phyloP scores from a whole-genome alignment of 1,139 yeast species.

The Taphrina flavorubra region DNA sequence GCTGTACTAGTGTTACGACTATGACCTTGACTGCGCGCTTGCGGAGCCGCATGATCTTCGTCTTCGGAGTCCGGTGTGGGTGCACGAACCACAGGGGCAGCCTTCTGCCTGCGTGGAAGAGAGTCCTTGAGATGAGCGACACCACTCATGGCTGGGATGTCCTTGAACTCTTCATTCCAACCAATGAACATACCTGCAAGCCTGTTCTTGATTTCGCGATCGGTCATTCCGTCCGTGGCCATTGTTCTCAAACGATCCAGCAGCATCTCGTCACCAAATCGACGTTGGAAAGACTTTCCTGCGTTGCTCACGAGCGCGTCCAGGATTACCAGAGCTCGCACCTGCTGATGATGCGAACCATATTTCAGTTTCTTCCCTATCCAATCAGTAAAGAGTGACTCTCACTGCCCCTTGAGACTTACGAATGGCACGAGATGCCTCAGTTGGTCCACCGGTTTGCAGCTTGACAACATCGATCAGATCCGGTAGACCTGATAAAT shows the following conservation, averaged over 20 bases:
- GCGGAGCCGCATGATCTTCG: slow-evolving; percentile 45
- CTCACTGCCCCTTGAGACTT: not conserved
- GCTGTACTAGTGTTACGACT: slow-evolving; percentile 33
- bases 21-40: slow-evolving; percentile 24
- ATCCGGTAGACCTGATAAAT: slow-evolving; percentile 55
- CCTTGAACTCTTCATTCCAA: slow-evolving; percentile 67
- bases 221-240: slow-evolving; percentile 56
- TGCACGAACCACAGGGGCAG: slow-evolving; percentile 41
- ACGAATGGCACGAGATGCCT: slow-evolving; percentile 39
- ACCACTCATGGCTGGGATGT: slow-evolving; percentile 59
- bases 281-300: slow-evolving; percentile 54
- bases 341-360: slow-evolving; percentile 68
- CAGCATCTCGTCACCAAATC: slow-evolving; percentile 72
- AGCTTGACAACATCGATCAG: slow-evolving; percentile 57
- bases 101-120: slow-evolving; percentile 51
- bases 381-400: not conserved
- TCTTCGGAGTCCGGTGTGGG: slow-evolving; percentile 48
- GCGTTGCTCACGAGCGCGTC: slow-evolving; percentile 82
- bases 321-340: slow-evolving; percentile 69
- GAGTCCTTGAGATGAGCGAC: slow-evolving; percentile 60
- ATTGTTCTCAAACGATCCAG: slow-evolving; percentile 68
- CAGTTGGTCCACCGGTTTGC: slow-evolving; percentile 37
- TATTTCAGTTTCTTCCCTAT: slow-evolving; percentile 80
- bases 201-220: slow-evolving; percentile 58
- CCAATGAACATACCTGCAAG: slow-evolving; percentile 61